These are phyloP conservation scores for Pythium sukuiense DNA, from an alignment of 352 stramenopile species.

Conservation along the genomic window DNA sequence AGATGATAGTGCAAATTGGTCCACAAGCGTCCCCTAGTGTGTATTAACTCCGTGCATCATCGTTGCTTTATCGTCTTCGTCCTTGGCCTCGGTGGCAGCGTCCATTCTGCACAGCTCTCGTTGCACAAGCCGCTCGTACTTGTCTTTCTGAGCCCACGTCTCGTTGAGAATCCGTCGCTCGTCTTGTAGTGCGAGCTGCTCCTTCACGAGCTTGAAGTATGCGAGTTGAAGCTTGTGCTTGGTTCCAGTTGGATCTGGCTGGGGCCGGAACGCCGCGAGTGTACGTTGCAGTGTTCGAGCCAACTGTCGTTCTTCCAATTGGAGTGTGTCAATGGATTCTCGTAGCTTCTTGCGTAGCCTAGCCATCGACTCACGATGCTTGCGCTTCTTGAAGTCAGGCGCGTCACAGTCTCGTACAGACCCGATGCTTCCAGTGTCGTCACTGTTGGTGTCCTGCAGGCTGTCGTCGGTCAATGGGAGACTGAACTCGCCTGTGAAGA, in stretches of 20 bases:
- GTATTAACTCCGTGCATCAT: too few species aligned
- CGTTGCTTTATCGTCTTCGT: too few species aligned
- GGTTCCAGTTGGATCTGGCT: background rate
- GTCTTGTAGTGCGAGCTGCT: slow-evolving; percentile 5
- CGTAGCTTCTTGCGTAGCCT: background rate
- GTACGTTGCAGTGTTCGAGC: background rate
- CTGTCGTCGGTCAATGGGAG: too few species aligned
- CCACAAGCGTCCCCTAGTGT: too few species aligned
- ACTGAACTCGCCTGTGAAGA: too few species aligned
- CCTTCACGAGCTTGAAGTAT: slow-evolving; percentile 7
- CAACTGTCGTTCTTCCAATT: slow-evolving; percentile 8
- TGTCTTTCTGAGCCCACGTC: background rate
- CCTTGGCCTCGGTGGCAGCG: too few species aligned
- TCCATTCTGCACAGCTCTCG: background rate
- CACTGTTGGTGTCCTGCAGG: background rate
- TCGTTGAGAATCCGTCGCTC: background rate
- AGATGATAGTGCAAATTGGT: too few species aligned
- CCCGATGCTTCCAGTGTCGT: too few species aligned
- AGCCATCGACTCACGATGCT: slow-evolving; percentile 23
- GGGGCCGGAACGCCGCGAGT: background rate
- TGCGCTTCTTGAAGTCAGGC: too few species aligned
- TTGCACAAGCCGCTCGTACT: slow-evolving; percentile 5
- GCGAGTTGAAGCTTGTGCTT: background rate
- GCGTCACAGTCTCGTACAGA: too few species aligned
- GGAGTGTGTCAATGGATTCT: background rate